A percentile compares a stretch with the other conserved stretches of the same genome.
phyloP scores from a whole-genome alignment of 306 rosid genomes.

The Senna tora region DNA sequence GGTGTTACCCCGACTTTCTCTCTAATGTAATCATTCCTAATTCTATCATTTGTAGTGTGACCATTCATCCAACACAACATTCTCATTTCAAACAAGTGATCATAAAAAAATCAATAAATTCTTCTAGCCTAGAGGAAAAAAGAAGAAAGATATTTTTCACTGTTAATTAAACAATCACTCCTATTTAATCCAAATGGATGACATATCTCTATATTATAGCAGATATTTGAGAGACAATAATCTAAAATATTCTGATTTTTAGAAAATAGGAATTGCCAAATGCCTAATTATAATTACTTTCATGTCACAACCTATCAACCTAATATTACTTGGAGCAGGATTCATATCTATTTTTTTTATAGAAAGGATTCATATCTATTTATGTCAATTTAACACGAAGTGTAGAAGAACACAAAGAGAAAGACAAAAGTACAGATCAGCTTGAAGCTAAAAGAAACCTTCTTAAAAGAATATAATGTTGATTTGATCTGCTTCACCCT shows the following conservation, averaged over 20 bases:
- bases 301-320: slow-evolving; percentile 15
- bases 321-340: neutral
- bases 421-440: slow-evolving; percentile 13
- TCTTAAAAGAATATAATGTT: slow-evolving; percentile 76
- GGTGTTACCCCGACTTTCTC: no score
- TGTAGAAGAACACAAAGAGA: slow-evolving; percentile 4
- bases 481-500: slow-evolving; percentile 88
- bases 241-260: slow-evolving; percentile 9
- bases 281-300: neutral
- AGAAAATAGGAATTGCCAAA: neutral
- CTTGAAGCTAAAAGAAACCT: slow-evolving; percentile 48
- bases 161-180: slow-evolving; percentile 2
- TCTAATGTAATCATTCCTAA: no score
- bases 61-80: no score
- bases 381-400: slow-evolving; percentile 4
- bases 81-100: neutral
- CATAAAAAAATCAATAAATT: neutral
- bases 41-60: no score
- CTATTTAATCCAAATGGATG: no score
- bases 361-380: no score
- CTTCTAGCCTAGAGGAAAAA: slow-evolving; percentile 2
- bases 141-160: neutral
- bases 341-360: no score
- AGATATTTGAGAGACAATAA: slow-evolving; percentile 7
- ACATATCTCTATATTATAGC: neutral